These are phyloP conservation scores for Monilinia vaccinii-corymbosi DNA, from an alignment of 2,329 filamentous ascomycete genomes.

Conservation along the genomic window DNA sequence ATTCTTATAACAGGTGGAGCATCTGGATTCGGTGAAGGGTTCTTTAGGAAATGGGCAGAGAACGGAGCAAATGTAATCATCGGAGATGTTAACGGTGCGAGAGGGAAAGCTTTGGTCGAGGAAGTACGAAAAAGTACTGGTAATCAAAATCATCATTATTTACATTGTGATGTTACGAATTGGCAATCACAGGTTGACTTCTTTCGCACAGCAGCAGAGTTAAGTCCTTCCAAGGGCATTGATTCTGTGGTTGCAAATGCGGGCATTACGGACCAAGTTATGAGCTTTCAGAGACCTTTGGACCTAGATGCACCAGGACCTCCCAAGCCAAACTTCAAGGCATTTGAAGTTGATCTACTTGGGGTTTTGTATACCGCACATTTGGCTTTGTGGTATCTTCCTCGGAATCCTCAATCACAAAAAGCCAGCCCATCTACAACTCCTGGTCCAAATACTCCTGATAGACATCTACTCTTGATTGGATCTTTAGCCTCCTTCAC, in stretches of 20 bases:
- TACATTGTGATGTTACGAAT: slow-evolving; percentile 54
- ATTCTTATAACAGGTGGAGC: slow-evolving; percentile 57
- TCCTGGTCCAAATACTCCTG: slow-evolving; percentile 31
- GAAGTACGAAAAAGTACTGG: slow-evolving; percentile 37
- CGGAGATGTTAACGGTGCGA: slow-evolving; percentile 49
- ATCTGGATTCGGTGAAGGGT: slow-evolving; percentile 48
- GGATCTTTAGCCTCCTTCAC: slow-evolving; percentile 50
- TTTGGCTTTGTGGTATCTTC: slow-evolving; percentile 52
- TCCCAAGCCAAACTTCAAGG: slow-evolving; percentile 40
- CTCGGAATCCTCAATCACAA: slow-evolving; percentile 37
- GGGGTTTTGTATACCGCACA: slow-evolving; percentile 58
- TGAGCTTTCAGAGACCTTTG: slow-evolving; percentile 36
- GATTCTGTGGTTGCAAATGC: slow-evolving; percentile 60
- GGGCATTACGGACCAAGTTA: slow-evolving; percentile 42
- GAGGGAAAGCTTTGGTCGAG: slow-evolving; percentile 46
- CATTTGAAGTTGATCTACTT: slow-evolving; percentile 53
- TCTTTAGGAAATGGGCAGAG: slow-evolving; percentile 44
- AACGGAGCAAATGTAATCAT: slow-evolving; percentile 52
- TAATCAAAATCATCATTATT: slow-evolving; percentile 42
- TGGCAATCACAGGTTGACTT: slow-evolving; percentile 56
- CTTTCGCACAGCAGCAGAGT: slow-evolving; percentile 47
- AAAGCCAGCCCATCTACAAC: slow-evolving; percentile 27
- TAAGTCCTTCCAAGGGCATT: slow-evolving; percentile 46
- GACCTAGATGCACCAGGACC: slow-evolving; percentile 37
- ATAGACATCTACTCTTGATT: slow-evolving; percentile 53